Conservation (phyloP, 2,329 filamentous ascomycete genomes). For the Salinomyces thailandicus region DNA sequence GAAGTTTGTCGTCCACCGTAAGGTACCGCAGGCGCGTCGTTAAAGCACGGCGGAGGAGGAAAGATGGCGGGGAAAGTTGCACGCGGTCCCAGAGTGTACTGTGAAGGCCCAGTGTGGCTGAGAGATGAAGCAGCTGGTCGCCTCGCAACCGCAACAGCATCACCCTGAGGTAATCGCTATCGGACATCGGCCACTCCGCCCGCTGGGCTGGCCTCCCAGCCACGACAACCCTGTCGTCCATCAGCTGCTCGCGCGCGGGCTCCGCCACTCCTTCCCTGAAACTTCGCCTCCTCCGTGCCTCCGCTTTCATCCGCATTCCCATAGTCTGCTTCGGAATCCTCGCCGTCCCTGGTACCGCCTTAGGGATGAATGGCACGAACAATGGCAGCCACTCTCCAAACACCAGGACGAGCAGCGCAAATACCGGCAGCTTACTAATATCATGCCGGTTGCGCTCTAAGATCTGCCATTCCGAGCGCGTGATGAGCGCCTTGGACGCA, state of each 20-base stretch:
- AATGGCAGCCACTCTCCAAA: conserved; percentile 83
- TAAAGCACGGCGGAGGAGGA: conserved; percentile 47
- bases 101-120: conserved; percentile 30
- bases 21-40: conserved; percentile 51
- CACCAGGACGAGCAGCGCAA: conserved; percentile 62
- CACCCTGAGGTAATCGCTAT: neutral
- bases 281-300: conserved; percentile 42
- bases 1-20: conserved; percentile 58
- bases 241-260: conserved; percentile 51
- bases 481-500: conserved; percentile 27
- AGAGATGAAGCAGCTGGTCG: conserved; percentile 33
- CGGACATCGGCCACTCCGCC: conserved; percentile 19
- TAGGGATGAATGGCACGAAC: conserved; percentile 59
- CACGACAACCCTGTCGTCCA: neutral
- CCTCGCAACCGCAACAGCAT: conserved; percentile 20
- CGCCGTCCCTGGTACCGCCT: conserved; percentile 70
- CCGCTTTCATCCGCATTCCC: conserved; percentile 44
- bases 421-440: conserved; percentile 64
- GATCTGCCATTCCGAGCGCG: conserved; percentile 61
- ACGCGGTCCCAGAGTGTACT: conserved; percentile 34
- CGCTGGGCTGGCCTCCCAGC: conserved; percentile 24
- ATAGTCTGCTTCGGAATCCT: conserved; percentile 67
- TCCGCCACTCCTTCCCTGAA: conserved; percentile 54
- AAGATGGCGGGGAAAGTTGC: conserved; percentile 37
- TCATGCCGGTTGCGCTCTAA: conserved; percentile 60